Conservation (phyloP, 2,329 filamentous ascomycete genomes). For the Diplodia intermedia region DNA sequence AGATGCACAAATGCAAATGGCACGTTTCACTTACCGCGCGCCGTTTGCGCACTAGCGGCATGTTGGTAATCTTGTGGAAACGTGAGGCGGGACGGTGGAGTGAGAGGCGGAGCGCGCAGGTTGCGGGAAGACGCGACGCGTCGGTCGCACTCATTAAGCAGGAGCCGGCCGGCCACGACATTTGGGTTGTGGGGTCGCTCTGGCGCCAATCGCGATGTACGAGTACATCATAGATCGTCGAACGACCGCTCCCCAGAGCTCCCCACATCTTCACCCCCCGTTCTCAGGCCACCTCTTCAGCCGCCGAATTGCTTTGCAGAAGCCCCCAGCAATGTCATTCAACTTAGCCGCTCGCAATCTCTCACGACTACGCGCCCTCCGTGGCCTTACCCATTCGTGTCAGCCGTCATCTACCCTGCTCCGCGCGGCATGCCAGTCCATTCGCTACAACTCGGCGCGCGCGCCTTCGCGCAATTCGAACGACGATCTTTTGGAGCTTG, state of each 20-base stretch:
- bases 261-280: constrained; percentile 16
- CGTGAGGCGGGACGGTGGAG: not conserved
- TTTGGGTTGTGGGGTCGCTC: constrained; percentile 1
- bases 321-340: constrained; percentile 28
- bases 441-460: constrained; percentile 30
- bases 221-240: constrained; percentile 27
- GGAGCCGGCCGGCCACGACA: constrained; percentile 7
- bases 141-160: not conserved
- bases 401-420: constrained; percentile 37
- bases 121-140: constrained; percentile 20
- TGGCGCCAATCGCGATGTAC: not conserved
- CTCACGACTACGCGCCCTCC: constrained; percentile 42
- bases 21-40: constrained; percentile 30
- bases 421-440: constrained; percentile 35
- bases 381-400: constrained; percentile 39
- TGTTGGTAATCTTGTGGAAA: not conserved
- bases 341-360: constrained; percentile 38
- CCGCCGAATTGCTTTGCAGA: not conserved
- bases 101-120: not conserved
- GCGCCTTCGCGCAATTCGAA: not conserved
- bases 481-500: constrained; percentile 19
- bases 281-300: constrained; percentile 2
- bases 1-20: not conserved
- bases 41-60: constrained; percentile 34
- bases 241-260: not conserved